Base-by-base conservation (phyloP, 768 basidiomycete species). In the Astraeus odoratus region DNA sequence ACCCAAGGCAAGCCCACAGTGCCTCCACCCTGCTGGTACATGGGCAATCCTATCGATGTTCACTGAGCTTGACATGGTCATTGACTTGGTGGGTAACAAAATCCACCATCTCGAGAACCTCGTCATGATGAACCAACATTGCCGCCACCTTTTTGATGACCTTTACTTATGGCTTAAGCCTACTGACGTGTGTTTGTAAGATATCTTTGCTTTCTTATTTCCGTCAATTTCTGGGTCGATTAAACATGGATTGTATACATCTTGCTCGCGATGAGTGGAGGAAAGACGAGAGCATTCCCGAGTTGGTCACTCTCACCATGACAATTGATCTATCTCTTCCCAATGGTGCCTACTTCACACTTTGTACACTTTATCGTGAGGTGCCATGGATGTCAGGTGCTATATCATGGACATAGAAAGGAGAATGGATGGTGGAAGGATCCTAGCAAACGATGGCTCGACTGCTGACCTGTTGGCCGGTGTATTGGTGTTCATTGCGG, bases 341-440 rank as follows among this genome's bases (percentile, higher is more conserved):
- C 15, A 9, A 12, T 8, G 20, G 20, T 15, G 8, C 23, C 15
- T 26, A 5, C 16, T 36, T 53, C 6, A 42, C 42, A 10, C 43
- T 51, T 6, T 50, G 51, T 34, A 50, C 50, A 6, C 30, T 46
- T 24, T 51, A 43, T 39, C 38, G 26, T 15, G 39, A 51, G 23
- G 52, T 54, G 23, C 39, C 50, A 20, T 46, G 47, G 38, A 31
- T 54, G 25, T 54, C 50, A 7, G 52, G 50, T 23, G 52, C 52
- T 35, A 42, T 20, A 35, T 48, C 15, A 31, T 50, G 20, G 25
- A 33, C 15, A 26, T 36, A 13, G 31, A 25, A 5, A 31, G 35
- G 15, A 48, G 43, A 9, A 13, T 47, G 13, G 49, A 53, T 22
- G 33, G 47, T 2, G 46, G 13, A 5, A 5, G 19, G 3, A 46